Conservation (phyloP, 1,139 yeast species). For the Yamadazyma triangularis region DNA sequence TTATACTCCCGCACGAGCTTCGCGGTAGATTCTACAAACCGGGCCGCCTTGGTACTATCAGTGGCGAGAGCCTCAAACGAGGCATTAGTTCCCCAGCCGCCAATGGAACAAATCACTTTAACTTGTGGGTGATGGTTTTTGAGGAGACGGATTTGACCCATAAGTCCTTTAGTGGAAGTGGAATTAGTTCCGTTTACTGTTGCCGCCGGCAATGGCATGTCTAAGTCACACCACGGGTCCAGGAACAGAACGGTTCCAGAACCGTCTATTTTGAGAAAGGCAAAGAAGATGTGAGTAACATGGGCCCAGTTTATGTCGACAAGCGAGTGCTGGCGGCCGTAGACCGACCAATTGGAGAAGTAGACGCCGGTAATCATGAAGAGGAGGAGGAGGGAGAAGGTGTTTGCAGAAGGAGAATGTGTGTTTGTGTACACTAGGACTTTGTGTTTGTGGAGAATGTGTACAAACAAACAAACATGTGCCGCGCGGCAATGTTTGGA, state of each 20-base stretch:
- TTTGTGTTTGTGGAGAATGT: too few species aligned
- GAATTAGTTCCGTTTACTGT: slow-evolving; percentile 44
- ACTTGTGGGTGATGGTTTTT: slow-evolving; percentile 47
- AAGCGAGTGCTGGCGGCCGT: slow-evolving; percentile 58
- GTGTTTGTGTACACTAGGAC: too few species aligned
- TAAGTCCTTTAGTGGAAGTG: too few species aligned
- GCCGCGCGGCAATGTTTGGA: too few species aligned
- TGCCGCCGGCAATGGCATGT: slow-evolving; percentile 31
- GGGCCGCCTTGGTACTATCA: slow-evolving; percentile 28
- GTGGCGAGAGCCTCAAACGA: slow-evolving; percentile 46
- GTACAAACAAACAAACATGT: too few species aligned
- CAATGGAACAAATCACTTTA: slow-evolving; percentile 69
- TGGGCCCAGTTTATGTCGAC: slow-evolving; percentile 54
- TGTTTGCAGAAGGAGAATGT: too few species aligned
- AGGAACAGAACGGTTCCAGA: slow-evolving; percentile 52
- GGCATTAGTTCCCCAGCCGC: slow-evolving; percentile 77
- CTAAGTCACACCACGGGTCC: slow-evolving; percentile 68
- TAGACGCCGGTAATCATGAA: too few species aligned
- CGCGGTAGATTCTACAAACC: slow-evolving; percentile 50
- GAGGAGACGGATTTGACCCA: slow-evolving; percentile 53
- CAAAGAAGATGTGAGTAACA: slow-evolving; percentile 70
- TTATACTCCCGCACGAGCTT: slow-evolving; percentile 49
- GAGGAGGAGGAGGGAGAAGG: too few species aligned
- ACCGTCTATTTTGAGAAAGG: slow-evolving; percentile 61
- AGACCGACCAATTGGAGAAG: slow-evolving; percentile 68